A percentile compares a stretch with the other conserved stretches of the same genome.
phyloP scores from a whole-genome alignment of 1,284 basidiomycete species.

The Boletus coffeatus region DNA sequence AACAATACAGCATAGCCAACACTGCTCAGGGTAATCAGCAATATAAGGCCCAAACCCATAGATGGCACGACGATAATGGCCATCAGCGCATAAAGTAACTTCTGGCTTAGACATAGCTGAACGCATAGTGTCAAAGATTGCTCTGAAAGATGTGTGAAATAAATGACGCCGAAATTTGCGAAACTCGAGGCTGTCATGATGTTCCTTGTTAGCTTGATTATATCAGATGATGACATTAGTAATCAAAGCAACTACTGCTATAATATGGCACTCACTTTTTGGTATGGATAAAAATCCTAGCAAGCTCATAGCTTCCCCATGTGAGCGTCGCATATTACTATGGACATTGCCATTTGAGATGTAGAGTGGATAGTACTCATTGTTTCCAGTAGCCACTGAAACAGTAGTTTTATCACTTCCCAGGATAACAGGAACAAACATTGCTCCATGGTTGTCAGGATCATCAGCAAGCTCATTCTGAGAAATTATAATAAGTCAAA shows the following conservation, averaged over 20 bases:
- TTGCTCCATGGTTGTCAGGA: background rate
- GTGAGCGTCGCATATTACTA: background rate
- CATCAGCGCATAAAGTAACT: background rate
- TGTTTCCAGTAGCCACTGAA: background rate
- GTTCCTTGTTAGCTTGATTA: background rate
- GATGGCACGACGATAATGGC: background rate
- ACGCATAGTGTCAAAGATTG: background rate
- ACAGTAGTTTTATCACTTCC: background rate
- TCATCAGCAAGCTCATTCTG: background rate
- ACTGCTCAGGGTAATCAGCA: background rate
- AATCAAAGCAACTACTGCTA: too few relatives aligned
- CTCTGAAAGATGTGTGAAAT: background rate
- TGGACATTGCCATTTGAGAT: background rate
- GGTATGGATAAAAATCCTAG: background rate
- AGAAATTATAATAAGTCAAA: background rate
- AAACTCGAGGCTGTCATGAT: background rate
- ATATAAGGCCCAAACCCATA: background rate
- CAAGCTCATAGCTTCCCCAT: background rate
- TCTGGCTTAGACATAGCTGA: background rate
- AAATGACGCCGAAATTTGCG: background rate
- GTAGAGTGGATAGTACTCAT: background rate
- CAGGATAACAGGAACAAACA: background rate
- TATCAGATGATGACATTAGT: too few relatives aligned
- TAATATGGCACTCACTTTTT: background rate
- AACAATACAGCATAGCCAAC: background rate